Base-by-base conservation (phyloP, 1,284 basidiomycete species). In the Phellopilus nigrolimitatus region DNA sequence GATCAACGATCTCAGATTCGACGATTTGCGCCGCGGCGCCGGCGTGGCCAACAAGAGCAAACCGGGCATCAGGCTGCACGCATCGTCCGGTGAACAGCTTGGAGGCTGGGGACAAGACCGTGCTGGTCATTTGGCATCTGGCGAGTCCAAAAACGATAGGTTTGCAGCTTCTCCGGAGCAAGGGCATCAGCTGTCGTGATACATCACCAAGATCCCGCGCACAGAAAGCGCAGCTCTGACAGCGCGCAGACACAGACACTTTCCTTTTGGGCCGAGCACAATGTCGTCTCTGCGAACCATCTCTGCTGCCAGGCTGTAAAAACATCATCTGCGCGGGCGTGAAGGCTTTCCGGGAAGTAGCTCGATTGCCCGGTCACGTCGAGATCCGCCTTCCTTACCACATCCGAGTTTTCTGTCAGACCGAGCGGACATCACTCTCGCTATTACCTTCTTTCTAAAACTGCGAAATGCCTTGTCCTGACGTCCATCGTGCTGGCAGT, bases 331-430 rank as follows among this genome's bases (percentile, higher is more conserved):
- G 4, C 17, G 27, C 15, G 19, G 34, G 42, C n/a, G 17, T 31
- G 28, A 44, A 31, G 30, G 15, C 42, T 31, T 21, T 44, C 5
- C 40, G 28, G 25, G 40, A 27, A 9, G 24, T 4, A 42, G 28
- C 34, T 39, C 22, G 22, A 39, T 36, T 10, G 19, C 24, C 22
- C 46, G 19, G 24, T 36, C 37, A 36, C 25, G 46, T 34, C 22
- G n/a, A 38, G n/a, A n/a, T 28, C 46, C 36, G 34, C 15, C 13
- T 47, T 25, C n/a, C 22, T 22, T 12, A 30, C 12, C 21, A 44
- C 8, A 12, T 31, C 28, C 27, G n/a, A n/a, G n/a, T n/a, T n/a
- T 38, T 39, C 22, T 47, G 46, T 25, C 46, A 39, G 36, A 47
- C 8, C 46, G 46, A 47, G 46, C 36, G 39, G 34, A 21, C 24